These are phyloP conservation scores for Xylariaceae sp. DNA, from an alignment of 2,329 filamentous ascomycete species.

Conservation along the genomic window DNA sequence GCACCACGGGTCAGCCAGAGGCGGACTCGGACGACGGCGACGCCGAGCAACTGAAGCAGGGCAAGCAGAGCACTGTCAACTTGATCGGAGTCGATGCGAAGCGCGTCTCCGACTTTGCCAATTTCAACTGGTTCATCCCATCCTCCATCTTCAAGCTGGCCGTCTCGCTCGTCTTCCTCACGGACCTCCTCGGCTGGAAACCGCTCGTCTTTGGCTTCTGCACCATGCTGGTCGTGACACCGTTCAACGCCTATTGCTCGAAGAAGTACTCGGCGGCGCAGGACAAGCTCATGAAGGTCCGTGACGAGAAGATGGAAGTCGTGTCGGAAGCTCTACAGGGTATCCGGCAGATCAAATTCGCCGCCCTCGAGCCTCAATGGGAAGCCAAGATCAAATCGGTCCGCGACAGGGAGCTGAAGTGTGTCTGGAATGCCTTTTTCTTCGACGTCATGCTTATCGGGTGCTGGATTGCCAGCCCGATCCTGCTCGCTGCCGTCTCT, in stretches of 20 bases:
- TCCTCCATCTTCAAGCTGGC: conserved; percentile 57
- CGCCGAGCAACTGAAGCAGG: conserved; percentile 39
- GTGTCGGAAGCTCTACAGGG: conserved; percentile 73
- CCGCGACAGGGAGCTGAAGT: conserved; percentile 60
- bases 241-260: conserved; percentile 62
- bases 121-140: conserved; percentile 60
- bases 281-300: conserved; percentile 66
- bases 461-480: conserved; percentile 69
- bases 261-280: conserved; percentile 60
- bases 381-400: conserved; percentile 61
- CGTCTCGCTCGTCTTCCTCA: conserved; percentile 61
- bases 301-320: conserved; percentile 69
- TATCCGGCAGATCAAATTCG: conserved; percentile 81
- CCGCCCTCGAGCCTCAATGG: conserved; percentile 70
- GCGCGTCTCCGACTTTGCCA: conserved; percentile 63
- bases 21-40: conserved; percentile 40
- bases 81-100: conserved; percentile 71
- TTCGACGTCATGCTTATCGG: conserved; percentile 57
- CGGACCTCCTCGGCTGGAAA: conserved; percentile 67
- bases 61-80: conserved; percentile 68
- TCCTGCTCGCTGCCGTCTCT: conserved; percentile 66
- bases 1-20: conserved; percentile 30
- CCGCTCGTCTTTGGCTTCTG: conserved; percentile 60
- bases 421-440: conserved; percentile 61
- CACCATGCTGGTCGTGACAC: conserved; percentile 58